Evolutionary conservation across 2,329 filamentous ascomycete genomes (phyloP), one percentile per base, ranked within the genome.

Genomic region (Dissoconium aciculare): DNA sequence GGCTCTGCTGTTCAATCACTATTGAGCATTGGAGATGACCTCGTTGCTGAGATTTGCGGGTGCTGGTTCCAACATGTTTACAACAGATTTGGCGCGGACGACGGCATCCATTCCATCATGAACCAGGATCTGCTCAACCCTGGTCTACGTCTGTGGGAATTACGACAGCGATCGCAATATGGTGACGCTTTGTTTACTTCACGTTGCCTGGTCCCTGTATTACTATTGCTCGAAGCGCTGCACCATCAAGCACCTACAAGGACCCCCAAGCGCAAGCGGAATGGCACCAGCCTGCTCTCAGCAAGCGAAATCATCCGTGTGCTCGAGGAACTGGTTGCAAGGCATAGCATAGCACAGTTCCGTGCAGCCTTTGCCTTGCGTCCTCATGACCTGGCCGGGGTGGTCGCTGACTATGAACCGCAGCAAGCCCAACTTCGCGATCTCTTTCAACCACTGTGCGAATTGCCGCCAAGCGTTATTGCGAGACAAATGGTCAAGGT

Each of bases 321-420:
- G 4, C 31, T 49, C 5, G 42, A 49, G 17, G 35, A 41, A n/a
- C 11, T 42, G 21, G 17, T 64, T 15, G 56, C 54, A 4, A 57
- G 51, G 36, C 60, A 65, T 33, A 26, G 62, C 5, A 53, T 64
- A 26, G 28, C 55, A 4, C 58, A 58, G 10, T 49, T 55, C 17
- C 47, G 57, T 36, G 37, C 46, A 13, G 44, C 50, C 4, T n/a
- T n/a, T n/a, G n/a, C n/a, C n/a, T n/a, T n/a, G n/a, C n/a, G n/a
- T n/a, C n/a, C n/a, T n/a, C n/a, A n/a, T n/a, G n/a, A n/a, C n/a
- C n/a, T n/a, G n/a, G n/a, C n/a, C n/a, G n/a, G n/a, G n/a, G n/a
- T n/a, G n/a, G n/a, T n/a, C n/a, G n/a, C n/a, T n/a, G n/a, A n/a
- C n/a, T n/a, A n/a, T n/a, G n/a, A n/a, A n/a, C n/a, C n/a, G n/a